A percentile compares a stretch with the other conserved stretches of the same genome.
phyloP scores from a whole-genome alignment of 2,329 filamentous ascomycete species.

The Aspergillus texensis region DNA sequence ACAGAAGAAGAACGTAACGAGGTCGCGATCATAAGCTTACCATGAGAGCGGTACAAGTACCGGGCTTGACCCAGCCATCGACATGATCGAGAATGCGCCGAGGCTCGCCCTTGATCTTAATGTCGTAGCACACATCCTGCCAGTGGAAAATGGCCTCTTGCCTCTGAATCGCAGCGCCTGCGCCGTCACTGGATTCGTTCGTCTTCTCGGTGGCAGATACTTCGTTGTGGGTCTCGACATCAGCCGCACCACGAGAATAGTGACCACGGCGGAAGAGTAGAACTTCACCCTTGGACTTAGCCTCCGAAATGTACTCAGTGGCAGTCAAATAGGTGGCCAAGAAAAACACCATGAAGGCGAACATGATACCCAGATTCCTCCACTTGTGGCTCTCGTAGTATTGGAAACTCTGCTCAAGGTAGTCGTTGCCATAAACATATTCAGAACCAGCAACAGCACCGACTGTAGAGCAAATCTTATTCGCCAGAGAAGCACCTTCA shows the following conservation, averaged over 20 bases:
- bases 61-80: conserved; percentile 92
- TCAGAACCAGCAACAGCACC: conserved; percentile 57
- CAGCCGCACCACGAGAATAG: conserved; percentile 47
- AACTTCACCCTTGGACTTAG: conserved; percentile 76
- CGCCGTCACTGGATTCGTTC: conserved; percentile 26
- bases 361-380: conserved; percentile 69
- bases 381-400: conserved; percentile 65
- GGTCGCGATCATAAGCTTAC: conserved; percentile 33
- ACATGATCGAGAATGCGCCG: conserved; percentile 81
- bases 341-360: conserved; percentile 65
- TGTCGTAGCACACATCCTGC: conserved; percentile 81
- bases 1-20: conserved; percentile 30
- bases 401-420: conserved; percentile 56
- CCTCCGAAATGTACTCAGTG: conserved; percentile 63
- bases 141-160: conserved; percentile 84
- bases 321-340: conserved; percentile 62
- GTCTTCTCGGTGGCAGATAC: conserved; percentile 37
- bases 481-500: conserved; percentile 23
- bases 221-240: conserved; percentile 29
- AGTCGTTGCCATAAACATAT: conserved; percentile 59
- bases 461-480: conserved; percentile 59
- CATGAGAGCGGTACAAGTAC: conserved; percentile 87
- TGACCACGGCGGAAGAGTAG: conserved; percentile 73
- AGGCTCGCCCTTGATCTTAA: conserved; percentile 75
- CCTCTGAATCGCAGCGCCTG: conserved; percentile 53